These are phyloP conservation scores for Leishmania turanica DNA, from an alignment of 208 protist species.

Conservation along the genomic window DNA sequence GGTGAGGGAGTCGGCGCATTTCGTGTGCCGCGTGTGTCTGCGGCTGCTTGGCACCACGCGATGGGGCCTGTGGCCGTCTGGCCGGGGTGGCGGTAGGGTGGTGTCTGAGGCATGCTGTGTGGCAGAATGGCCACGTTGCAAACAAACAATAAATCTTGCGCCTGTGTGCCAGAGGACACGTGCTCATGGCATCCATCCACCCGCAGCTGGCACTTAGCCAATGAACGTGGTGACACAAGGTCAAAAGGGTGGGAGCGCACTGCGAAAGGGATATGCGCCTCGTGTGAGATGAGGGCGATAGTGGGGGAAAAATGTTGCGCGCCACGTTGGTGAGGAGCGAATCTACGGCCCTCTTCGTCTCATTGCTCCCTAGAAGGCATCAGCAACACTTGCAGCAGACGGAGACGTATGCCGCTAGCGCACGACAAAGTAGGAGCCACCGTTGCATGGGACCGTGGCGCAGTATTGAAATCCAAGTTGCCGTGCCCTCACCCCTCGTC, in stretches of 20 bases:
- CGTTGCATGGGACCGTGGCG: background rate
- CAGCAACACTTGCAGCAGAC: background rate
- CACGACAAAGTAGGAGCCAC: background rate
- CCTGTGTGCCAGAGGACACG: background rate
- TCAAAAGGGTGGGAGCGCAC: background rate
- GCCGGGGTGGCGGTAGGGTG: background rate
- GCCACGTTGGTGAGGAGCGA: background rate
- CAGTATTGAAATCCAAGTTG: background rate
- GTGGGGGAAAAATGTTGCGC: background rate
- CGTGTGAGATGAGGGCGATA: background rate
- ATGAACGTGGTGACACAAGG: background rate
- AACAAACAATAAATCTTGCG: background rate
- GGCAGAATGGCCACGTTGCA: background rate
- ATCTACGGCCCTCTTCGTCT: background rate
- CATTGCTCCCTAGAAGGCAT: background rate
- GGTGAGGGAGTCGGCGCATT: background rate
- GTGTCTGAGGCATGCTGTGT: background rate
- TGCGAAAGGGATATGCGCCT: background rate
- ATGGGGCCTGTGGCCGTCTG: background rate
- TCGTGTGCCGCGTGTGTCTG: background rate
- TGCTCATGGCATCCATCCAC: background rate
- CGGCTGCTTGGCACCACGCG: background rate
- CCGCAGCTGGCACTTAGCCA: background rate
- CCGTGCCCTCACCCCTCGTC: background rate
- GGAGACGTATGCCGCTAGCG: background rate